Base-by-base conservation (phyloP, 257 asterid species). In the Craterostigma plantagineum region DNA sequence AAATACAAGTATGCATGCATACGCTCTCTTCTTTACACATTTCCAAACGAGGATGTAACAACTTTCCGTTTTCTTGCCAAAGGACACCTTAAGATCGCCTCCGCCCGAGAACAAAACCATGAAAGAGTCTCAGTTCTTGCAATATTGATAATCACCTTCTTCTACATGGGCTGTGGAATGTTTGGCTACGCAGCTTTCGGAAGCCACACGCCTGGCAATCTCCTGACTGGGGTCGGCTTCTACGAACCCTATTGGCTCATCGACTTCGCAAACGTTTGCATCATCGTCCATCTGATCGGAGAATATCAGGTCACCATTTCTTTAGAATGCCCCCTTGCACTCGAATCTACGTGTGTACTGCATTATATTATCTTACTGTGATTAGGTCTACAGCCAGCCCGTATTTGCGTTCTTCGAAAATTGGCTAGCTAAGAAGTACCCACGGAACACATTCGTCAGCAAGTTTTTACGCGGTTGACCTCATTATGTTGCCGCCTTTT, bases 311-410 rank as follows among this genome's bases (percentile, higher is more conserved):
- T 65, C 57, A n/a, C 12, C 30, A 23, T 23, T 23, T 23, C 30
- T 23, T n/a, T 23, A 23, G 6, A 23, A 23, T 23, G 30, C 30
- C 6, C 6, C n/a, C 30, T 23, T 23, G 2, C 30, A 23, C 30
- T 23, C 30, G 30, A 23, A 23, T 23, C n/a, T n/a, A 23, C 30
- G 6, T 23, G 6, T 23, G n/a, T n/a, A n/a, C n/a, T n/a, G n/a
- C n/a, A n/a, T n/a, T n/a, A n/a, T n/a, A n/a, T n/a, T n/a, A n/a
- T n/a, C n/a, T n/a, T n/a, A n/a, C 35, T 18, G 35, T 18, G 8
- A 33, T 62, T 67, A 75, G 81, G 76, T 68, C 10, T 68, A 63
- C 37, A 60, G 68, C 17, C 92, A 77, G 43, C 92, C 92, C 16
- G 9, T 81, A 14, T 77, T 72, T 38, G 76, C 92, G 35, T 44